Conservation (phyloP, 495 filamentous ascomycete species). For the Pyronema domesticum region DNA sequence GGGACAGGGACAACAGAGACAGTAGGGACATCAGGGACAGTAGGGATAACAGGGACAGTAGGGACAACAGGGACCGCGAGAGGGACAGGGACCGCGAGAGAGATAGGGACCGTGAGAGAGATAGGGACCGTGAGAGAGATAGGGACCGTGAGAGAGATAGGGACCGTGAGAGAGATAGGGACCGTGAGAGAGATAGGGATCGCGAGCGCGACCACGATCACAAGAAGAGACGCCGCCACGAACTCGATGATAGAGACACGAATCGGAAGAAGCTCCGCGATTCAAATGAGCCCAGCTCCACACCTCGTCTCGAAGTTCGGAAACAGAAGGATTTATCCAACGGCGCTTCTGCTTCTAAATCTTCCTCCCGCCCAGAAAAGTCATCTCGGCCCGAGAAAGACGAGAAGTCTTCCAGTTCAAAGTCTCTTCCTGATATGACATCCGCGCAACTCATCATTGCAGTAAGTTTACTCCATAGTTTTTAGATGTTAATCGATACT, state of each 20-base stretch:
- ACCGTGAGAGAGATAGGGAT: conserved; percentile 6
- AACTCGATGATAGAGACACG: conserved; percentile 16
- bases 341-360: conserved; percentile 1
- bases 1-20: background rate
- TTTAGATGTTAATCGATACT: conserved; percentile 14
- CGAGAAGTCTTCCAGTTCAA: conserved; percentile 14
- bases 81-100: no score
- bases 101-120: no score
- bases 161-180: background rate
- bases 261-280: conserved; percentile 22
- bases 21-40: background rate
- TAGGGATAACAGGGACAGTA: no score
- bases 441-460: background rate
- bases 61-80: background rate
- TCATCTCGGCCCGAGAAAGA: background rate
- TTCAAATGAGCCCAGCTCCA: conserved; percentile 9
- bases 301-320: conserved; percentile 10
- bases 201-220: conserved; percentile 19
- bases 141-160: no score
- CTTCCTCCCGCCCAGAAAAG: conserved; percentile 2
- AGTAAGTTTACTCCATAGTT: background rate
- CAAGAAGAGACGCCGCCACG: conserved; percentile 19
- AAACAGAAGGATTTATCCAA: conserved; percentile 13
- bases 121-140: background rate
- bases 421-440: background rate